These are phyloP conservation scores for Cucumis variabilis DNA, from an alignment of 331 rosid species.

Conservation along the genomic window DNA sequence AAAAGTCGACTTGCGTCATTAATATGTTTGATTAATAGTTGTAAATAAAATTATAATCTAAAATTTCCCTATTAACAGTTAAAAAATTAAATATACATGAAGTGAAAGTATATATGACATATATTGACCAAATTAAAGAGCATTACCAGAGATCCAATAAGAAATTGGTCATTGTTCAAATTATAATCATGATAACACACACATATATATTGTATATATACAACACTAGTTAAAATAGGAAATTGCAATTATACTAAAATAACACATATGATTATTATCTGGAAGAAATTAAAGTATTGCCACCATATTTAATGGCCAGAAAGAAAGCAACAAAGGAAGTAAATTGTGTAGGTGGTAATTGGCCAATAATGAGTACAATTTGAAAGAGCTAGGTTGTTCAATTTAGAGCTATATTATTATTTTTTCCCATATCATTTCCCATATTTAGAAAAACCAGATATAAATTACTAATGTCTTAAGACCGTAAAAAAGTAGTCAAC, in stretches of 20 bases:
- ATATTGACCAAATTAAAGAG: neutral
- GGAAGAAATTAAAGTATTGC: neutral
- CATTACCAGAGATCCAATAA: neutral
- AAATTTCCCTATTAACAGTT: too few relatives aligned
- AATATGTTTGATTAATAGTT: neutral
- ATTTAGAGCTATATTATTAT: neutral
- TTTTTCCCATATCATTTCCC: slow-evolving; percentile 2
- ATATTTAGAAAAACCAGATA: neutral
- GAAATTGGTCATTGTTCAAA: neutral
- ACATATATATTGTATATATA: neutral
- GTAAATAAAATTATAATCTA: neutral
- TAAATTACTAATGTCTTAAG: neutral
- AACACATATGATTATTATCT: neutral
- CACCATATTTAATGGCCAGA: slow-evolving; percentile 25
- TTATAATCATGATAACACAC: neutral
- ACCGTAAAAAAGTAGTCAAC: neutral
- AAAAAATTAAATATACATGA: neutral
- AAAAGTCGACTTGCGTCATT: neutral
- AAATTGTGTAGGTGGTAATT: slow-evolving; percentile 10
- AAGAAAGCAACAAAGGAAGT: slow-evolving; percentile 8
- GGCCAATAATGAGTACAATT: slow-evolving; percentile 17
- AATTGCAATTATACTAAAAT: neutral
- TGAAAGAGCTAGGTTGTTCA: neutral
- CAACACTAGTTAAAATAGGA: neutral
- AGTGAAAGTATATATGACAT: too few relatives aligned